Evolutionary conservation across 352 stramenopile genomes (phyloP).

Genomic region (Globisporangium ultimum): DNA sequence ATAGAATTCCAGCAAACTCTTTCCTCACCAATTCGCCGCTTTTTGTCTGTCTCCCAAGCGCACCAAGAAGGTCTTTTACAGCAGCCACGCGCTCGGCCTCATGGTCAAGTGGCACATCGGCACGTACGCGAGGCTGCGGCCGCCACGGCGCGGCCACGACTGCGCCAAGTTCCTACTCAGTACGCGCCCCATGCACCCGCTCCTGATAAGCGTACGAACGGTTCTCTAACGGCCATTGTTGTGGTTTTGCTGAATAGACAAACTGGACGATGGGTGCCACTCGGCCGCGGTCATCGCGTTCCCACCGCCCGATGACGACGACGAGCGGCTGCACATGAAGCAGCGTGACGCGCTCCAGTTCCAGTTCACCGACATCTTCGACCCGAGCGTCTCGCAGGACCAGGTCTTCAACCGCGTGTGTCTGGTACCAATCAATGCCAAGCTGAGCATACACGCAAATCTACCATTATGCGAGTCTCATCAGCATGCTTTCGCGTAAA

Average conservation of each 20-base stretch:
- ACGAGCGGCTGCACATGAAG: constrained; percentile 61
- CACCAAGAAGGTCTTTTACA: too few species aligned
- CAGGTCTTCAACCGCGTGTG: constrained; percentile 70
- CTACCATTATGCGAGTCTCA: background rate
- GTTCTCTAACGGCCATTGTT: background rate
- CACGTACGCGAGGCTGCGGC: constrained; percentile 65
- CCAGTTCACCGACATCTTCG: constrained; percentile 68
- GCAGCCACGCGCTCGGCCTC: too few species aligned
- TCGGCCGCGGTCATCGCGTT: constrained; percentile 51
- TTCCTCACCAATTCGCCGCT: too few species aligned
- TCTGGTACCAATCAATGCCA: constrained; percentile 24
- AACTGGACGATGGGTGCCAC: constrained; percentile 41
- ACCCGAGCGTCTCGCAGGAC: constrained; percentile 59
- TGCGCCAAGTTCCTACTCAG: constrained; percentile 61
- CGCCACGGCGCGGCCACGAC: constrained; percentile 47
- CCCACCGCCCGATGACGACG: constrained; percentile 49
- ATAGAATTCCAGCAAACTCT: too few species aligned
- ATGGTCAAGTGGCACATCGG: constrained; percentile 81
- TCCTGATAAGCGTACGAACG: background rate
- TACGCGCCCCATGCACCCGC: constrained; percentile 6
- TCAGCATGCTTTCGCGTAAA: background rate
- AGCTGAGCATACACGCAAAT: too few species aligned
- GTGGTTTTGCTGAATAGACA: constrained; percentile 21
- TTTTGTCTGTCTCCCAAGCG: background rate
- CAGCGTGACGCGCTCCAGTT: constrained; percentile 73